Percentiles rank a stretch among this genome's conserved stretches.
These are phyloP conservation scores for Neurospora pannonica DNA, from an alignment of 495 filamentous ascomycete genomes.

Conservation along the genomic window DNA sequence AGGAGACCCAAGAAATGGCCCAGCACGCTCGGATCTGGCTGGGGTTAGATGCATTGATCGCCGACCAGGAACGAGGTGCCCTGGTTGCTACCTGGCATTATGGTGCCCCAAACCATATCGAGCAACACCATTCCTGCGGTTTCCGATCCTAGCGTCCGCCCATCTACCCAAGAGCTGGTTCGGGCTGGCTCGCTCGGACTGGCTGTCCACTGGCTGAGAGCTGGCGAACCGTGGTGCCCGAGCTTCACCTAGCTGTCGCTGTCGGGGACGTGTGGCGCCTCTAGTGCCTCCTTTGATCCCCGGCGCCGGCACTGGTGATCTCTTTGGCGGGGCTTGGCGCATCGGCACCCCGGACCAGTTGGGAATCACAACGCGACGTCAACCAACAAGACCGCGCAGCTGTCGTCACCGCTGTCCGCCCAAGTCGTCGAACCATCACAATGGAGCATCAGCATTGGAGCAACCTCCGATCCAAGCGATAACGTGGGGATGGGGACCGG, in stretches of 20 bases:
- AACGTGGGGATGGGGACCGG: background rate
- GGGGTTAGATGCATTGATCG: constrained; percentile 20
- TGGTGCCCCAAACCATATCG: constrained; percentile 13
- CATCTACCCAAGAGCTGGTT: background rate
- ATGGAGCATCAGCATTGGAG: background rate
- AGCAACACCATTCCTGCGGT: constrained; percentile 8
- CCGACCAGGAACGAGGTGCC: constrained; percentile 17
- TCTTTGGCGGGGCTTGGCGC: background rate
- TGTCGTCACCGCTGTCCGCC: background rate
- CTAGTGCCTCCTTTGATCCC: background rate
- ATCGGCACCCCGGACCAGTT: background rate
- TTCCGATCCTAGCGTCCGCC: constrained; percentile 22
- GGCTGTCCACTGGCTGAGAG: background rate
- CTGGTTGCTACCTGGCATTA: background rate
- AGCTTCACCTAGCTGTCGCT: background rate
- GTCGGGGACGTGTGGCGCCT: background rate
- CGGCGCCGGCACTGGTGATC: background rate
- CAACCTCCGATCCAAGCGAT: background rate
- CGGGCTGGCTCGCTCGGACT: background rate
- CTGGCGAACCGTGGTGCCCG: background rate
- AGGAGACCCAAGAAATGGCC: background rate
- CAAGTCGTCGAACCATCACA: background rate
- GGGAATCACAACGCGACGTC: background rate
- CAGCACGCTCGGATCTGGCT: background rate
- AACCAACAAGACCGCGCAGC: background rate